Conservation (phyloP, 306 rosid species). For the Fagus crenata region DNA sequence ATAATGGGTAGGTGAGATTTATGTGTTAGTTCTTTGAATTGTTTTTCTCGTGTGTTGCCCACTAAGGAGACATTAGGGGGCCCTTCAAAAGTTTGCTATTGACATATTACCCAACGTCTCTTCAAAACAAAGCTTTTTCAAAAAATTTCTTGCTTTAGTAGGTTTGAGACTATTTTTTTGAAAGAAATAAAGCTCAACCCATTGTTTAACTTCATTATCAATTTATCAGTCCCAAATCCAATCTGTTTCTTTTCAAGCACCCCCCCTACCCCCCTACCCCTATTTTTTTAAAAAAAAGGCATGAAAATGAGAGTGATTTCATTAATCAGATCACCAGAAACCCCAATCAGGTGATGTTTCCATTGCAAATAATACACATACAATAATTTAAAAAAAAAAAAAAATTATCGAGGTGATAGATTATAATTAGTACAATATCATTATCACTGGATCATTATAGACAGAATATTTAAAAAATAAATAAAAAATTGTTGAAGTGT, state of each 20-base stretch:
- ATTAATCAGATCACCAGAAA: no score
- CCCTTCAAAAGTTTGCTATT: conserved; percentile 28
- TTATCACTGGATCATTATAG: no score
- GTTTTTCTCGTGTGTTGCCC: conserved; percentile 35
- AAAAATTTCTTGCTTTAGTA: conserved; percentile 2
- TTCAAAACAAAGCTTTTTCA: conserved; percentile 1
- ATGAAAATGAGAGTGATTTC: no score
- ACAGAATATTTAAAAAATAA: no score
- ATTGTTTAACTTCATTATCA: background rate
- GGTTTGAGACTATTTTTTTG: conserved; percentile 16
- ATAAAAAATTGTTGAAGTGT: no score
- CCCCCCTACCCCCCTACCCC: background rate
- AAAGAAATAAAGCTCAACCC: conserved; percentile 13
- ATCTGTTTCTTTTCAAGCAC: background rate
- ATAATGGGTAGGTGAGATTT: conserved; percentile 31
- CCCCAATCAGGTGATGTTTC: no score
- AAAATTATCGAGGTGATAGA: no score
- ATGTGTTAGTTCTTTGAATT: conserved; percentile 25
- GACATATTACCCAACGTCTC: conserved; percentile 35
- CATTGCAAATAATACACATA: no score
- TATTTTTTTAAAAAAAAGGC: no score
- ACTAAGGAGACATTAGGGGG: conserved; percentile 29
- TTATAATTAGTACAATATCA: no score
- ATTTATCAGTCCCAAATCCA: background rate
- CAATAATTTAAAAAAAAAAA: no score